Evolutionary conservation across 306 rosid species (phyloP).

Genomic region (Cucumis melo): DNA sequence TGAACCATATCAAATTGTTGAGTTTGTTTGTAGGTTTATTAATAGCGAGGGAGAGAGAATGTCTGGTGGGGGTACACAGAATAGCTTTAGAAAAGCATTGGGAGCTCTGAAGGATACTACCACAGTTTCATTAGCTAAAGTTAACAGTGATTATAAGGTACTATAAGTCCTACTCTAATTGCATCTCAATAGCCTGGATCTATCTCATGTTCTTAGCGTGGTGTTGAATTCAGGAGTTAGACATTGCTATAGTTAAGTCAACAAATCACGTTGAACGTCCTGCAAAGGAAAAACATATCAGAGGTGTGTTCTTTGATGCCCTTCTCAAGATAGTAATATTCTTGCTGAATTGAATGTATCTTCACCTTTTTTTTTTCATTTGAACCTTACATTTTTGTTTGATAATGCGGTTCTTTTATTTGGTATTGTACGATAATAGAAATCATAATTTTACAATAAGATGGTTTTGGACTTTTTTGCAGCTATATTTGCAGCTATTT

Average conservation of each 20-base stretch:
- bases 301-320: slow-evolving; percentile 38
- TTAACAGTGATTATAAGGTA: slow-evolving; percentile 98
- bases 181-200: neutral
- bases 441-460: slow-evolving; percentile 6
- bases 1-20: slow-evolving; percentile 3
- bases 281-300: slow-evolving; percentile 74
- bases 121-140: slow-evolving; percentile 96
- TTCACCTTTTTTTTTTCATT: neutral
- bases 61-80: slow-evolving; percentile 81
- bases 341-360: neutral
- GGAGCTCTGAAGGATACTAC: slow-evolving; percentile 96
- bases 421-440: slow-evolving; percentile 5
- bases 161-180: neutral
- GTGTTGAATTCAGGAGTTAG: slow-evolving; percentile 58
- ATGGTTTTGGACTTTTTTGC: slow-evolving; percentile 24
- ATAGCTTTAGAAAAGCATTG: slow-evolving; percentile 80
- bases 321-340: neutral
- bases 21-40: slow-evolving; percentile 23
- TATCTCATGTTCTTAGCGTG: slow-evolving; percentile 11
- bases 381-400: neutral
- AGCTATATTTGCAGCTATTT: slow-evolving; percentile 94
- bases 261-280: slow-evolving; percentile 95
- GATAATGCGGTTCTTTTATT: neutral
- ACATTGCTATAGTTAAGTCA: slow-evolving; percentile 84
- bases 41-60: slow-evolving; percentile 40